Evolutionary conservation across 768 basidiomycete species (phyloP).

Genomic region (Coprinopsis sp.): DNA sequence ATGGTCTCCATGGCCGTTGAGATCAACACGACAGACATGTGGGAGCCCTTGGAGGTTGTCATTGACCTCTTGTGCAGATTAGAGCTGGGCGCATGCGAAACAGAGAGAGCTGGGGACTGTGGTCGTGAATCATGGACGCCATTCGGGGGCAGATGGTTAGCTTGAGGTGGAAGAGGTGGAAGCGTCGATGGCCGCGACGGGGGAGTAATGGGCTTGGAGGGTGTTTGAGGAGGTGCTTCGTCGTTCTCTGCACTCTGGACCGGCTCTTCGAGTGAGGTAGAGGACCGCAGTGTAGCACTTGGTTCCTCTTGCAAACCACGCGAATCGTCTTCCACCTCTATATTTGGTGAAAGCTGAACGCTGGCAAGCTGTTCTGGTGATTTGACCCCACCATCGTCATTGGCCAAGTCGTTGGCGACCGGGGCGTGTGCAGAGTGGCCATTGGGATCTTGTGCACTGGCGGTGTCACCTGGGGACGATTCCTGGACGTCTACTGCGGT

Average conservation of each 20-base stretch:
- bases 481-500: background rate
- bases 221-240: conserved; percentile 2
- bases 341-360: too few relatives aligned
- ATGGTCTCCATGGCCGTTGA: conserved; percentile 84
- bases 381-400: too few relatives aligned
- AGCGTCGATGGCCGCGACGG: background rate
- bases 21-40: conserved; percentile 76
- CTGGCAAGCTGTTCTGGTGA: too few relatives aligned
- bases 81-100: conserved; percentile 16
- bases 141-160: background rate
- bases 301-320: too few relatives aligned
- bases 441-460: background rate
- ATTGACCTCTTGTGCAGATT: conserved; percentile 48
- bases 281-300: background rate
- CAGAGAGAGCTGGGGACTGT: conserved; percentile 22
- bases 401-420: too few relatives aligned
- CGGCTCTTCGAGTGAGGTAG: background rate
- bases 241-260: background rate
- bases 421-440: background rate
- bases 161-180: conserved; percentile 4
- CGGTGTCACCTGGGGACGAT: background rate
- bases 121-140: conserved; percentile 16
- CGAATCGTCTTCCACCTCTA: too few relatives aligned
- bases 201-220: background rate
- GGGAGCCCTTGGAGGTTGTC: conserved; percentile 63